Evolutionary conservation across 2,329 filamentous ascomycete genomes (phyloP).

Genomic region (Aspergillus versicolor): DNA sequence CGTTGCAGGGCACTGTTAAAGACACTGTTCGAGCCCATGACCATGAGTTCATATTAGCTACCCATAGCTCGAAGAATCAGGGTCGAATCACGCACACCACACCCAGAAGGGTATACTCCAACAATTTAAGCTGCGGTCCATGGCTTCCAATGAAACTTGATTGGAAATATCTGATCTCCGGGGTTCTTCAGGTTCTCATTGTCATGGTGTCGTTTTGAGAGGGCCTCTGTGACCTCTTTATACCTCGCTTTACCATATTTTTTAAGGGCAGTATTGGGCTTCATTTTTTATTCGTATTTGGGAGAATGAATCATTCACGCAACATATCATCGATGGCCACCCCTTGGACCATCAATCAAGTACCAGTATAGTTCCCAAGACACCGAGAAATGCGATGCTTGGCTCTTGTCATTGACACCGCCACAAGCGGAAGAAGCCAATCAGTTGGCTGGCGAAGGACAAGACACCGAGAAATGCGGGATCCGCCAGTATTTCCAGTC

Average conservation of each 20-base stretch:
- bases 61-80: neutral
- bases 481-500: neutral
- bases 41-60: neutral
- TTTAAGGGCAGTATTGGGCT: neutral
- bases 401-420: neutral
- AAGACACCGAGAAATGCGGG: slow-evolving; percentile 18
- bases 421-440: slow-evolving; percentile 4
- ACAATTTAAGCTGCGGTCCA: neutral
- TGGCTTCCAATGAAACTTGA: neutral
- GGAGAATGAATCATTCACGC: neutral
- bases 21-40: neutral
- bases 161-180: neutral
- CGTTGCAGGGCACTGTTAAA: neutral
- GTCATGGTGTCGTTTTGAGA: neutral
- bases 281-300: neutral
- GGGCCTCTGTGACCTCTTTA: neutral
- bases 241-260: neutral
- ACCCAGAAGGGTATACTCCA: neutral
- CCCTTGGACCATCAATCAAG: slow-evolving; percentile 5
- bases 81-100: neutral
- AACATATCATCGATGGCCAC: neutral
- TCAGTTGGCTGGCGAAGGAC: neutral
- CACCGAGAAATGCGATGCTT: slow-evolving; percentile 10
- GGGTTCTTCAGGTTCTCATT: neutral
- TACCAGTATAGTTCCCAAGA: slow-evolving; percentile 1